Evolutionary conservation across 768 basidiomycete species (phyloP), one percentile per base, ranked within the genome.

Genomic region (Trichaptum fuscoviolaceum): DNA sequence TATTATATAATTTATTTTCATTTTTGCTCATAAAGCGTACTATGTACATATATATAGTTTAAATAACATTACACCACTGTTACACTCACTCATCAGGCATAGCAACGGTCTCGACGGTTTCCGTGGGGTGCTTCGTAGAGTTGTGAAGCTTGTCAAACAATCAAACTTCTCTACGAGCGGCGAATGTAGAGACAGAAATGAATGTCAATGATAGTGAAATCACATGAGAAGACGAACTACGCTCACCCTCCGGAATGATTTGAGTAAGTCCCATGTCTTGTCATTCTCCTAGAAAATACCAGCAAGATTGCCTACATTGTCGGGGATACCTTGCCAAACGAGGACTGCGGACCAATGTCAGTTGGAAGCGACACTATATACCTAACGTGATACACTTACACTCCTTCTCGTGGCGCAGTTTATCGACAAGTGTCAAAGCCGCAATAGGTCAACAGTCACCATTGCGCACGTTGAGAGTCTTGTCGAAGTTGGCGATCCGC

Each of bases 361-460:
- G 25, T 67, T 26, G 69, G 65, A 62, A 42, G 36, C 70, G 12
- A 63, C 64, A 26, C 7, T 42, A 62, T 15, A 20, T 58, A n/a
- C 26, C 35, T 63, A 20, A 58, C 15, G 36, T 3, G 35, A 6
- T 6, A 60, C 12, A 79, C 88, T 73, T 69, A 88, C 92, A 87
- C 76, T 96, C 93, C 68, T 84, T 84, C 79, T 97, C 96, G 59
- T 83, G 78, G 69, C 83, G 83, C 70, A 96, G 79, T 59, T 83
- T 82, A 63, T 89, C 80, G 59, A 95, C 80, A 59, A 98, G 81
- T 25, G 84, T 86, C 70, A 99, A 81, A 1, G 89, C 86, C 68
- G 87, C 88, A n/a, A n/a, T n/a, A n/a, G n/a, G n/a, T n/a, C n/a
- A 99, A 97, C 97, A 99, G 71, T 99, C 97, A 82, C 97, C 97